These are phyloP conservation scores for Micractinium conductrix DNA, from an alignment of 139 green algal species.

Conservation along the genomic window DNA sequence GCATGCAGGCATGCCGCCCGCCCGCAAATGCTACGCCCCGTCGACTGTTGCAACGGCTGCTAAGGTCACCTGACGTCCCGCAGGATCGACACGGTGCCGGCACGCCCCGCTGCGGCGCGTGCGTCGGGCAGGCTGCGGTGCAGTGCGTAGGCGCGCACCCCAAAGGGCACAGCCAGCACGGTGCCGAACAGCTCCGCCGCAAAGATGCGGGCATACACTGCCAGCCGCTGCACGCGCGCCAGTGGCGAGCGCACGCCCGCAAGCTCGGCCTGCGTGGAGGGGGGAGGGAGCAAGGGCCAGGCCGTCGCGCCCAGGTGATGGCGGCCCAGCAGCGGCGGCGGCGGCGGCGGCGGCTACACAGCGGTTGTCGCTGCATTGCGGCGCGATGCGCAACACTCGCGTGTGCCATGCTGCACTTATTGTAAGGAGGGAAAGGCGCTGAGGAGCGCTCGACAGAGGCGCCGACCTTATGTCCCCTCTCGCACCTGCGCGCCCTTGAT, in stretches of 20 bases:
- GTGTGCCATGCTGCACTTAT: background rate
- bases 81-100: constrained; percentile 33
- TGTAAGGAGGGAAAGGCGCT: background rate
- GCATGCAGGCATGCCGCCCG: no score
- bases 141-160: constrained; percentile 40
- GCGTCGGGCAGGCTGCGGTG: constrained; percentile 51
- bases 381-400: no score
- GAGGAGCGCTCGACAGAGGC: no score
- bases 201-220: constrained; percentile 49
- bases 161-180: constrained; percentile 55
- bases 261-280: constrained; percentile 22
- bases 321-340: background rate
- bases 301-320: no score
- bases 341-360: background rate
- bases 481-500: constrained; percentile 38
- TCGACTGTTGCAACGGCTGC: no score
- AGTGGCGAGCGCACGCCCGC: background rate
- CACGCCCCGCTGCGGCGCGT: background rate
- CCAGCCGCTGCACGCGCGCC: constrained; percentile 15
- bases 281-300: background rate
- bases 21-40: no score
- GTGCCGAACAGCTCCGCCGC: constrained; percentile 55
- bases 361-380: background rate
- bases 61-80: constrained; percentile 44
- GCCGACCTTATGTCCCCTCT: no score